Percentiles rank a stretch among this genome's conserved stretches.
Conservation (phyloP, 176 grass and related monocot genomes). For the Musa itinerans region DNA sequence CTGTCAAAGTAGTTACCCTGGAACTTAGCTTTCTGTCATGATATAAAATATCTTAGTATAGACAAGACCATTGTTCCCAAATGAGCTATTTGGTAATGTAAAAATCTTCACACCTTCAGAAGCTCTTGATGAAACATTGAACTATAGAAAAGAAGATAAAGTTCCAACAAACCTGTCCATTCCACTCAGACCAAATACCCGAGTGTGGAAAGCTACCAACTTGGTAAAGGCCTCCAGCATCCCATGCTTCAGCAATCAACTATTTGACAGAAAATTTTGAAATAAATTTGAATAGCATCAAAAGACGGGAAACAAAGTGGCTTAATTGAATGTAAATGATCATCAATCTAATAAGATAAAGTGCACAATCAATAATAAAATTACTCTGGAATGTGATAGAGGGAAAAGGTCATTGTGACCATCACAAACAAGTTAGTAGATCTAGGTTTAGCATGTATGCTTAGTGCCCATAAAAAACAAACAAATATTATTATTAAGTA, state of each 20-base stretch:
- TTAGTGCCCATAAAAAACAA: not conserved
- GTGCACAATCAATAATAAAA: too few species aligned
- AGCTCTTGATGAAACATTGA: not conserved
- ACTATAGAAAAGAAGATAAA: conserved; percentile 9
- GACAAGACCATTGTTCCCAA: too few species aligned
- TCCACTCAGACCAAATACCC: conserved; percentile 96
- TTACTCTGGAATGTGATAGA: not conserved
- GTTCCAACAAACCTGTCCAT: conserved; percentile 63
- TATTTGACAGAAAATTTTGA: conserved; percentile 24
- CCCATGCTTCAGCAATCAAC: conserved; percentile 99
- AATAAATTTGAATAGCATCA: conserved; percentile 12
- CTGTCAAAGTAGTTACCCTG: too few species aligned
- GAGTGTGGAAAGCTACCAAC: conserved; percentile 92
- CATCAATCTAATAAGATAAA: conserved; percentile 11
- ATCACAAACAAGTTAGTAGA: conserved; percentile 7
- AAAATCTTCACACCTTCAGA: not conserved
- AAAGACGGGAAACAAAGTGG: not conserved
- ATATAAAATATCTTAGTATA: too few species aligned
- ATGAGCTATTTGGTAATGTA: not conserved
- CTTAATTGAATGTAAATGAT: not conserved
- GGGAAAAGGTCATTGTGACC: conserved; percentile 10
- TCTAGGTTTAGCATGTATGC: not conserved
- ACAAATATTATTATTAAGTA: not conserved
- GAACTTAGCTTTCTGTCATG: too few species aligned
- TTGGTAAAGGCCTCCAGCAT: conserved; percentile 99